Evolutionary conservation across 331 rosid species (phyloP), one percentile per base, ranked within the genome.

Genomic region (Spiraea crenata): DNA sequence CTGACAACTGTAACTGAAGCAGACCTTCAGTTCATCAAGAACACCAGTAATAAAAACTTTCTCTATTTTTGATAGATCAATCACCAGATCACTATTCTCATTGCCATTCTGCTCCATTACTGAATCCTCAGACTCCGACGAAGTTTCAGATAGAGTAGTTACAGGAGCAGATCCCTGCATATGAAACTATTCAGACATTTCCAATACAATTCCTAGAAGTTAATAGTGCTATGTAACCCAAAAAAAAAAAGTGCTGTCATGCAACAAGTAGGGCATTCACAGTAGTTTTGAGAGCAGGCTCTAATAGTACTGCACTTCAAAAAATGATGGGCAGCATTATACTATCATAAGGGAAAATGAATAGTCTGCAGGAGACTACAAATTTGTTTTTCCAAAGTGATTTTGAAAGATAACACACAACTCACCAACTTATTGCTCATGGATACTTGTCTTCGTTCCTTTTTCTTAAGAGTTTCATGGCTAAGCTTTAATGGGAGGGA

Each of bases 11-110:
- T 81, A 87, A 77, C 95, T 83, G 88, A 93, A 85, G 93, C 87
- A 70, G 82, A 93, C 85, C 79, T 85, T 93, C 46, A 93, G 87
- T 65, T 91, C 99, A 80, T 93, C 99, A 77, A 93, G 99, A 82
- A 86, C 86, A 31, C 99, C 99, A 63, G 92, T 87, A 63, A 93
- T 73, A 77, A 93, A 95, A 76, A 85, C 76, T 49, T 54, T 87
- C 87, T 93, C 99, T 48, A 82, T 64, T 66, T 77, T 75, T 38
- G 82, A 72, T 59, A 75, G 60, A 73, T 83, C 85, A 63, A 76
- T 35, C n/a, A 50, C 46, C 31, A 25, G 31, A 25, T 25, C 31
- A 25, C 31, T 25, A 50, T 72, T 84, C 54, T 64, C 73, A 15
- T 38, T 76, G 49, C 74, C 88, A 81, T 77, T 79, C 34, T 59